Conservation (phyloP, 768 basidiomycete species). For the Phlebiopsis gigantea region DNA sequence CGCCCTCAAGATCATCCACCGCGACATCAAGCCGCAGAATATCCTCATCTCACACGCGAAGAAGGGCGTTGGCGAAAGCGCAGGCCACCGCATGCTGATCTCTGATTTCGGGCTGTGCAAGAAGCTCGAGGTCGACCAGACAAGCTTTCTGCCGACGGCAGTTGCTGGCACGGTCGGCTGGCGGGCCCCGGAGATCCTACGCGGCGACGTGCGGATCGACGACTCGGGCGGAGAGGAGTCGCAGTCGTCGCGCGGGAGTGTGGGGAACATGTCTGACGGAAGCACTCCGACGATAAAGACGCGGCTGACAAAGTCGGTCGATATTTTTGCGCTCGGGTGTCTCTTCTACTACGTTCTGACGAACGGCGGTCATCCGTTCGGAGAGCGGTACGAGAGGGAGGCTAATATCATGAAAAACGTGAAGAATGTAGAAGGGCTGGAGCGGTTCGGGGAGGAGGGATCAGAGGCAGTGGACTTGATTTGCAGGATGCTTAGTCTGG, state of each 20-base stretch:
- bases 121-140: constrained; percentile 92
- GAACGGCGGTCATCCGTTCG: constrained; percentile 89
- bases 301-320: constrained; percentile 89
- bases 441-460: constrained; percentile 88
- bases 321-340: constrained; percentile 95
- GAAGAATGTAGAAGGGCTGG: constrained; percentile 64
- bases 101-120: constrained; percentile 98
- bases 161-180: constrained; percentile 94
- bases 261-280: constrained; percentile 41
- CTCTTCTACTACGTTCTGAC: constrained; percentile 92
- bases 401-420: constrained; percentile 85
- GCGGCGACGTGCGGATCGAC: constrained; percentile 91
- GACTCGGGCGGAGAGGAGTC: constrained; percentile 61
- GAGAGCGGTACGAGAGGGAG: constrained; percentile 89
- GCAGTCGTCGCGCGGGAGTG: constrained; percentile 64
- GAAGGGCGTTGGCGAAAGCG: constrained; percentile 39
- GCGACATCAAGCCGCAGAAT: constrained; percentile 98
- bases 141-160: constrained; percentile 89
- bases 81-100: constrained; percentile 76
- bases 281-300: constrained; percentile 40
- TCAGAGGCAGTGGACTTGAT: constrained; percentile 87
- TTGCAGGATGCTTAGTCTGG: constrained; percentile 66
- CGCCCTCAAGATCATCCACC: constrained; percentile 91
- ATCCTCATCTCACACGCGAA: constrained; percentile 81
- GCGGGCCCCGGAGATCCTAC: constrained; percentile 94